A percentile compares a stretch with the other conserved stretches of the same genome.
These are phyloP conservation scores for Backusella luteola DNA, from an alignment of 192 early-diverging fungal species.

Conservation along the genomic window DNA sequence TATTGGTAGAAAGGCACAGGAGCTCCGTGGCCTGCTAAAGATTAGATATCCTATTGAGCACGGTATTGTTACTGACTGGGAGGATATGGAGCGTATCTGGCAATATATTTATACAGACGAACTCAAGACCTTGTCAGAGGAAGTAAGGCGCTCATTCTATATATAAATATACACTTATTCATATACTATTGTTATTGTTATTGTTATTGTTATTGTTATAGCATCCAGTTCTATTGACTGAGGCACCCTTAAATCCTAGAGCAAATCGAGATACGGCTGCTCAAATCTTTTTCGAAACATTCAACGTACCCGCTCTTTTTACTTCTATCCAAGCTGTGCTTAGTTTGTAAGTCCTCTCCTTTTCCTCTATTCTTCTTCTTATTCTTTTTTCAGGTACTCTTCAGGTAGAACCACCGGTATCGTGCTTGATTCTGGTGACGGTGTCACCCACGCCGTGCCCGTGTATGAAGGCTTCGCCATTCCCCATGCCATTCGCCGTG, in stretches of 20 bases:
- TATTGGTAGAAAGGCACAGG: conserved; percentile 95
- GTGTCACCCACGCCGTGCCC: conserved; percentile 93
- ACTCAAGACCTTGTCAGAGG: conserved; percentile 91
- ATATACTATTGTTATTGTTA: not conserved
- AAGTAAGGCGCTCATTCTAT: conserved; percentile 52
- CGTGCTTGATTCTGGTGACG: conserved; percentile 95
- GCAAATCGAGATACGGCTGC: conserved; percentile 91
- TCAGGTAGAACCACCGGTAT: conserved; percentile 97
- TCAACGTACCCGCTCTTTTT: conserved; percentile 97
- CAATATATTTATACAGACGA: conserved; percentile 96
- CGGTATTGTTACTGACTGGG: conserved; percentile 96
- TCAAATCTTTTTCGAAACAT: conserved; percentile 98
- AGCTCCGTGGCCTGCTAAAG: conserved; percentile 89
- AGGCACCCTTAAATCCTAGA: conserved; percentile 93
- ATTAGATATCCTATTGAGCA: conserved; percentile 97
- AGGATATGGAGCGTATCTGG: conserved; percentile 99
- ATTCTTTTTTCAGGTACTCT: conserved; percentile 80
- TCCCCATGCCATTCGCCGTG: conserved; percentile 88
- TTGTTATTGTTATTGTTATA: conserved; percentile 33
- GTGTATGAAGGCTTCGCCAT: conserved; percentile 97
- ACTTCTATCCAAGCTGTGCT: conserved; percentile 97
- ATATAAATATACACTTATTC: not conserved
- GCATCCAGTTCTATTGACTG: conserved; percentile 97
- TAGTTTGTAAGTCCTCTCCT: conserved; percentile 63
- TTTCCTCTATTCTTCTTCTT: not conserved